A percentile compares a stretch with the other conserved stretches of the same genome.
Conservation (phyloP, 73 alveolate species). For the Effrenium voratum region DNA sequence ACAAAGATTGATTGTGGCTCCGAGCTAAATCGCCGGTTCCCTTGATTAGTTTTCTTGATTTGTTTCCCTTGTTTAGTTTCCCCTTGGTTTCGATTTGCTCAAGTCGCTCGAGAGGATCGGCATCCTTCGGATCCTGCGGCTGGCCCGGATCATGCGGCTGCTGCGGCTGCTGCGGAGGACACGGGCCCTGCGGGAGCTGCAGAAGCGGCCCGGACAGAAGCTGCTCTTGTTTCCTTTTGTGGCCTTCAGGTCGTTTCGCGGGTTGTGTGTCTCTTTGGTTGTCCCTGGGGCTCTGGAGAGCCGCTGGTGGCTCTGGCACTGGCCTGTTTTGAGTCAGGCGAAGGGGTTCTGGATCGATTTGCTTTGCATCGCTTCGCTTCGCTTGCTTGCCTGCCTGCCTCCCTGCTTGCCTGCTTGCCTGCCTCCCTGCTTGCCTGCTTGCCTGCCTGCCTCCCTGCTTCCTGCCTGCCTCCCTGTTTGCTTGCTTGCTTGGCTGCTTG, state of each 20-base stretch:
- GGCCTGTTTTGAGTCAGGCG: neutral
- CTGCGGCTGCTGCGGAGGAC: slow-evolving; percentile 1
- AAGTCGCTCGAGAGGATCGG: neutral
- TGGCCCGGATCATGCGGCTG: slow-evolving; percentile 23
- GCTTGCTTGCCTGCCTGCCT: neutral
- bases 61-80: neutral
- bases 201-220: no score
- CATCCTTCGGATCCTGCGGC: neutral
- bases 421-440: neutral
- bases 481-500: neutral
- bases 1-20: neutral
- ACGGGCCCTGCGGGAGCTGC: neutral
- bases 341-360: no score
- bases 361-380: neutral
- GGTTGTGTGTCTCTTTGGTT: neutral
- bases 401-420: neutral
- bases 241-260: neutral
- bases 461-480: neutral
- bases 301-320: neutral
- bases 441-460: neutral
- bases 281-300: neutral
- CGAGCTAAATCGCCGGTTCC: neutral
- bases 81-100: neutral
- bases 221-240: no score
- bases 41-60: no score